Conservation (phyloP, 805 yeast species). For the Starmera amethionina region DNA sequence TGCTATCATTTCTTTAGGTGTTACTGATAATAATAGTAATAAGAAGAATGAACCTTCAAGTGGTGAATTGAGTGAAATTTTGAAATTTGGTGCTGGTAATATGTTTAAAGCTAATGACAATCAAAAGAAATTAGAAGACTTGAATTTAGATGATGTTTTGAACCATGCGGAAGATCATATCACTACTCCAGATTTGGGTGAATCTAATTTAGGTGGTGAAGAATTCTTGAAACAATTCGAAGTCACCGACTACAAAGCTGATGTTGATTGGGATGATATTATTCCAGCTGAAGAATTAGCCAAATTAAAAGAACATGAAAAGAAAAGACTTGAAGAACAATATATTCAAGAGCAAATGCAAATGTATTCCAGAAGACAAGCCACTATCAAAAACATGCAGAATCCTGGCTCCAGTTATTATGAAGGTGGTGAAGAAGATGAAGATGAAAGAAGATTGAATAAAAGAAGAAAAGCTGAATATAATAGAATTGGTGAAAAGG, state of each 20-base stretch:
- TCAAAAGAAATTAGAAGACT: constrained; percentile 89
- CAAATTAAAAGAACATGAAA: constrained; percentile 85
- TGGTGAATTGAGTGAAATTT: constrained; percentile 82
- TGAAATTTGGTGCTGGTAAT: constrained; percentile 96
- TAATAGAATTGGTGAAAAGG: constrained; percentile 68
- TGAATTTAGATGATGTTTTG: constrained; percentile 91
- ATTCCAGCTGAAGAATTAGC: constrained; percentile 90
- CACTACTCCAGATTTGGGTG: constrained; percentile 94
- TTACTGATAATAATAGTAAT: constrained; percentile 55
- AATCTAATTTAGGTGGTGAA: constrained; percentile 96
- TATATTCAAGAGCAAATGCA: constrained; percentile 84
- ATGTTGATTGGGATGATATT: constrained; percentile 98
- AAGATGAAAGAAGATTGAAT: constrained; percentile 20
- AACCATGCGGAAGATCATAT: constrained; percentile 96
- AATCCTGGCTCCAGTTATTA: constrained; percentile 33
- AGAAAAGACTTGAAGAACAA: constrained; percentile 75
- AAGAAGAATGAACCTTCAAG: constrained; percentile 67
- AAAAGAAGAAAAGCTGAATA: constrained; percentile 31
- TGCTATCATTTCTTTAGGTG: constrained; percentile 93
- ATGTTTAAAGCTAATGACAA: constrained; percentile 95
- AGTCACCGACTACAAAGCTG: constrained; percentile 97
- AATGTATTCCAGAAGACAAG: constrained; percentile 72
- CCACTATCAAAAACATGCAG: constrained; percentile 55
- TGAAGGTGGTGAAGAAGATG: constrained; percentile 31
- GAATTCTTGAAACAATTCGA: constrained; percentile 95